Base-by-base conservation (phyloP, 2,329 filamentous ascomycete genomes). In the Bipolaris cookei region DNA sequence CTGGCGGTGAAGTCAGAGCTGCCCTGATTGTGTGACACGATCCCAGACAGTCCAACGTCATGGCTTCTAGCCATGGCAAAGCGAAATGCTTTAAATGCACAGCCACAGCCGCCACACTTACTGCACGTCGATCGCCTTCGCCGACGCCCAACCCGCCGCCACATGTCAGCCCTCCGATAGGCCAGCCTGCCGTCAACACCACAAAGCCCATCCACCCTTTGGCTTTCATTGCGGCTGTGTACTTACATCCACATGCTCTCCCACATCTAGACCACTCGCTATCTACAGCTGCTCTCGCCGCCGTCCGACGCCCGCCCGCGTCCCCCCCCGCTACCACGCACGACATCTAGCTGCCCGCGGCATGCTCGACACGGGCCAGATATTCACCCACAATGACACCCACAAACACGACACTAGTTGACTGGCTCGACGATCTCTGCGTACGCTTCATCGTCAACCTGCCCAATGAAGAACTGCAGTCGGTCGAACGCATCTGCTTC, bases 391-490 rank as follows among this genome's bases (percentile, higher is more conserved):
- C 52, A 74, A 94, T 94, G 90, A 82, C 86, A 80, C 83, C 86
- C 82, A 81, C 82, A 82, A 91, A 89, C 78, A 92, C 95, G 90
- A 88, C 87, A 79, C 83, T 97, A 82, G 90, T 92, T 86, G 92
- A 97, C 79, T 96, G 92, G 93, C 85, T 98, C 81, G 94, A 98
- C 88, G 94, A 98, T 80, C 86, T 98, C 58, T 97, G 92, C 79
- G 94, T 96, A 76, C 92, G 96, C 75, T 99, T 99, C 80, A 94
- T 99, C 74, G 92, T 98, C 78, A 98, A 99, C 79, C 86, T 98
- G 60, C 95, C 96, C 43, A 85, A 90, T 64, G 92, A 95, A 78
- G 95, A 99, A 78, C 86, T 98, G 44, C 88, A 88, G 65, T 92
- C 91, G 2, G 90, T 97, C 56, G 91, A 92, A 74, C 90, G 95